These are phyloP conservation scores for Colletotrichum lupini DNA, from an alignment of 2,329 filamentous ascomycete species.

Conservation along the genomic window DNA sequence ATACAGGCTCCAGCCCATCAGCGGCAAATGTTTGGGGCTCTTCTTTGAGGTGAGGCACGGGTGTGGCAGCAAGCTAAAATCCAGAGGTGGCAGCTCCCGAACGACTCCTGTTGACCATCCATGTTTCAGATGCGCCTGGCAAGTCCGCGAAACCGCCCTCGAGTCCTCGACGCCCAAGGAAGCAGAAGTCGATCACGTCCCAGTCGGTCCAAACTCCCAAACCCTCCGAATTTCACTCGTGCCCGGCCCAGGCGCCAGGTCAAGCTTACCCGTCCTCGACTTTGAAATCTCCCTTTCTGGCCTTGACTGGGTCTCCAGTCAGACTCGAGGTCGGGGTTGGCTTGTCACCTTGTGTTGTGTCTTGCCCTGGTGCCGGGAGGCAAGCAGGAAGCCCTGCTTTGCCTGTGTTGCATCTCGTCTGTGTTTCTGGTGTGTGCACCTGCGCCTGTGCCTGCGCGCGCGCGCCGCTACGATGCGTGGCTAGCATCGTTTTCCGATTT, in stretches of 20 bases:
- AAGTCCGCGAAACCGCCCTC: constrained; percentile 32
- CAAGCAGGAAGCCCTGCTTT: constrained; percentile 33
- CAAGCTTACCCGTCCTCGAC: constrained; percentile 23
- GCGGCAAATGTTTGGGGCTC: constrained; percentile 23
- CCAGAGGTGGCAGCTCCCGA: constrained; percentile 47
- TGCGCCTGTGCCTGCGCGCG: constrained; percentile 11
- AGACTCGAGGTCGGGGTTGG: constrained; percentile 21
- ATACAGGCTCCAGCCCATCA: not conserved
- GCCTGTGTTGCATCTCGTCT: constrained; percentile 31
- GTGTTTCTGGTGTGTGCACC: constrained; percentile 34
- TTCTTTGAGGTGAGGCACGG: constrained; percentile 27
- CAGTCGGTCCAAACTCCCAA: constrained; percentile 40
- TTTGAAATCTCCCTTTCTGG: not conserved
- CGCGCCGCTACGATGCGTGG: constrained; percentile 4
- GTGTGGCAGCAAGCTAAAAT: constrained; percentile 34
- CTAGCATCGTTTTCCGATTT: constrained; percentile 25
- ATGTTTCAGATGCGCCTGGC: constrained; percentile 36
- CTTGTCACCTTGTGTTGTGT: constrained; percentile 30
- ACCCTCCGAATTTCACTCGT: constrained; percentile 34
- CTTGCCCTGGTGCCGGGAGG: constrained; percentile 17
- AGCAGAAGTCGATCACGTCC: constrained; percentile 40
- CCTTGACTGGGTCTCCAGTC: no score
- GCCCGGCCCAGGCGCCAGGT: constrained; percentile 32
- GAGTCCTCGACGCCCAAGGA: constrained; percentile 31
- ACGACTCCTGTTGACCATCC: constrained; percentile 35